Evolutionary conservation across 176 grass and related monocot genomes (phyloP), one percentile per base, ranked within the genome.

Genomic region (Carex kokanica): DNA sequence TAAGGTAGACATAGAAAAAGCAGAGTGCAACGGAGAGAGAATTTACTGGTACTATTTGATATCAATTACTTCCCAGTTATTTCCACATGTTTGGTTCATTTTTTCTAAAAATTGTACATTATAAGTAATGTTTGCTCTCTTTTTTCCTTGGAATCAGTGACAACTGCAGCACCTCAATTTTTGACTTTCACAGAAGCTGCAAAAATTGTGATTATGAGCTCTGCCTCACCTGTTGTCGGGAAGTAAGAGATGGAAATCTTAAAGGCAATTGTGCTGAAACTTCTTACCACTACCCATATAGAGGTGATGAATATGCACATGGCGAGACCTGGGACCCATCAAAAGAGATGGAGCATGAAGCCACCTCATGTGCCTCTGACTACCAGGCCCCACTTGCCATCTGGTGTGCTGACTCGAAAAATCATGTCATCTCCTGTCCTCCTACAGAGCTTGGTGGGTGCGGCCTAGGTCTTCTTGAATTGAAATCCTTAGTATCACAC

Each of bases 101-200:
- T 43, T 43, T 54, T 40, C 11, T 10, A 54, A 15, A 53, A 77
- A 17, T 27, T 74, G 71, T 74, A 77, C 4, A 31, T 77, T 10
- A 54, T 54, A 77, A 77, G 12, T 77, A 31, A 77, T 77, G 72
- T 17, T 54, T 24, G 9, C 16, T 75, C 36, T 38, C 5, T 61
- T 13, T 60, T 57, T 52, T 6, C 24, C 32, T 41, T 82, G 11
- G 20, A 47, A 82, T 23, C 87, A 93, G 95, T 65, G 52, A 91
- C 70, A 87, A 62, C 4, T 94, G 95, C 62, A 94, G 27, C 81
- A 97, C 92, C 65, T 97, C 92, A 31, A 94, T 94, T 52, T 73
- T 90, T 72, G 90, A 98, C 85, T 90, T 90, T n/a, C 95, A 98
- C 79, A 89, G 94, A 93, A 94, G 90, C 49, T 98, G 95, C 67